Base-by-base conservation (phyloP, 495 filamentous ascomycete genomes). In the Melanomma pulvis-pyrius region DNA sequence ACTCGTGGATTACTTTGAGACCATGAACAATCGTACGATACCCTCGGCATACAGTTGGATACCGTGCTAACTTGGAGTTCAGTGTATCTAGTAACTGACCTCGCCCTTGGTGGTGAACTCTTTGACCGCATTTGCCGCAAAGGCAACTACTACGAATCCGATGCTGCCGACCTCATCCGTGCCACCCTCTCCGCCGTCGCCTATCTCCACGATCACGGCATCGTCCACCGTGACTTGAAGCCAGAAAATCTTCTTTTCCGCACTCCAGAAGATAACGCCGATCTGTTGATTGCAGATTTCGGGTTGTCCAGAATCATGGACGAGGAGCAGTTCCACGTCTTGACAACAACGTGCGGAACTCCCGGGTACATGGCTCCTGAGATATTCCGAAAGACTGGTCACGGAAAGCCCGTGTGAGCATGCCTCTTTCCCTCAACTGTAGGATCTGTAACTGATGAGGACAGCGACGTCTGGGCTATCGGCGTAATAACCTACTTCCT, bases 41-140 rank as follows among this genome's bases (percentile, higher is more conserved):
- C 24, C 19, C 21, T 47, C 22, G 19, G 24, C 29, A 34, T 19
- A n/a, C 19, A n/a, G 26, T 17, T 32, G 57, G 17, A 56, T 24
- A 26, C 56, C 44, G 30, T 29, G 25, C 56, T 59, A 26, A 59
- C 36, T 8, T 29, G 6, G 9, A 28, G n/a, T 59, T 11, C 63
- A 91, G 89, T 98, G 54, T 98, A 98, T 77, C 86, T 98, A 34
- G 96, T 98, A 41, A 98, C 96, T 26, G 94, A 98, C 71, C 90
- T 98, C 41, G 94, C 94, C 12, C 87, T 98, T 24, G 94, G 94
- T 61, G 94, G 94, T 55, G 94, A 98, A 78, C 87, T 98, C 11
- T 98, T 98, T 74, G 94, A 98, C 74, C 92, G 94, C 62, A 98
- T 98, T 76, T 98, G 94, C 74, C 89, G 94, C 60, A 98, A 98